phyloP scores from a whole-genome alignment of 164 flowering plant genomes.

The Liriodendron chinense region DNA sequence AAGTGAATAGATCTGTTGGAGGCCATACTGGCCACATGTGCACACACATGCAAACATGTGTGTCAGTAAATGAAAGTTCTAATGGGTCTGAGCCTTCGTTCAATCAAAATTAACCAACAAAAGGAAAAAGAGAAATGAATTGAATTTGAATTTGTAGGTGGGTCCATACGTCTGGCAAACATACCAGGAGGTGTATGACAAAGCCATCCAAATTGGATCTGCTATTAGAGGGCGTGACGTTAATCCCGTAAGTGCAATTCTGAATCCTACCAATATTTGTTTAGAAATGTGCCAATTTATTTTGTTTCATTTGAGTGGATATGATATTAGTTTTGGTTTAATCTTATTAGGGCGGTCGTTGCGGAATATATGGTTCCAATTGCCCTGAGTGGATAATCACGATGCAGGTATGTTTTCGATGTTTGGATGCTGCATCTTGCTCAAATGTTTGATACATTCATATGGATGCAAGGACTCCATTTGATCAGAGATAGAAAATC shows the following conservation, averaged over 20 bases:
- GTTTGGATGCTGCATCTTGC: not conserved
- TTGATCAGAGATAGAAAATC: no score
- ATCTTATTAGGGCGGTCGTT: slow-evolving; percentile 63
- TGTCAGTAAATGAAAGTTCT: no score
- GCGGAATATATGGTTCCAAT: slow-evolving; percentile 92
- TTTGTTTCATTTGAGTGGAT: not conserved
- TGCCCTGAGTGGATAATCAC: slow-evolving; percentile 89
- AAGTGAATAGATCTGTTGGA: no score
- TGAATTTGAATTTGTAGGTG: slow-evolving; percentile 34
- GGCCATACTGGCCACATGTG: no score
- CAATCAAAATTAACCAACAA: not conserved
- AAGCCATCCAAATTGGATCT: slow-evolving; percentile 63
- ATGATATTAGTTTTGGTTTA: not conserved
- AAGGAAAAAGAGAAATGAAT: not conserved
- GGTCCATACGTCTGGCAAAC: slow-evolving; percentile 80
- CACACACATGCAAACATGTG: no score
- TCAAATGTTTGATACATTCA: not conserved
- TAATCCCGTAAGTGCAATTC: slow-evolving; percentile 58
- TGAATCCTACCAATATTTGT: not conserved
- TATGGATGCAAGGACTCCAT: no score
- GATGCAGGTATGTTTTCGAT: slow-evolving; percentile 64
- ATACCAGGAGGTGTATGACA: slow-evolving; percentile 67
- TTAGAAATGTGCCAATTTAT: not conserved
- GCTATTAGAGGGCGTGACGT: slow-evolving; percentile 66
- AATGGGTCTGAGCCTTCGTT: not conserved